Base-by-base conservation (phyloP, 768 basidiomycete species). In the Xerocomellus chrysenteron region DNA sequence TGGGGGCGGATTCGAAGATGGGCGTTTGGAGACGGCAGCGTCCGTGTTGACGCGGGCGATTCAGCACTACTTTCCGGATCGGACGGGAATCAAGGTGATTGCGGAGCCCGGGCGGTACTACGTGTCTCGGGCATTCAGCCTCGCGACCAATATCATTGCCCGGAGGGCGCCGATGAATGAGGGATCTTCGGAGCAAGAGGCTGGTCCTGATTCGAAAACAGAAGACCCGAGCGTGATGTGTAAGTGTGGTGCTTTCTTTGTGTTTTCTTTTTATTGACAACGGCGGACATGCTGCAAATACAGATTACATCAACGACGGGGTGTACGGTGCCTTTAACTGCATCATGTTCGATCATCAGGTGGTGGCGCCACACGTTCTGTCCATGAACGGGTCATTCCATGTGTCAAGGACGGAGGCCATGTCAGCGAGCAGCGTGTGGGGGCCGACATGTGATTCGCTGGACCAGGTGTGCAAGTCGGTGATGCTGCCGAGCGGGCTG, bases 251-350 rank as follows among this genome's bases (percentile, higher is more conserved):
- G 58, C 67, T 67, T 52, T 47, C 9, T 36, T 64, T 54, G 36
- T 33, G 17, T 19, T 17, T 43, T 36, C n/a, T 42, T 42, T 55
- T 56, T 39, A 33, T 37, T 55, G 55, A 41, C 19, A 10, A 35
- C n/a, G 36, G 16, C 32, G 32, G 32, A 32, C 32, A 32, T 32
- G 53, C 2, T 35, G 52, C 47, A 47, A 43, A 53, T 36, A 35
- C 72, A 97, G 94, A 98, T 78, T 98, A 98, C 79, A 94, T 98
- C 82, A 98, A 98, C 76, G 96, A 98, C 72, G 97, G 97, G 43
- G 94, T 99, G 40, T 99, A 99, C 73, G 94, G 96, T 49, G 86
- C 93, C 21, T 94, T 95, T 80, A 94, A 95, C 78, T 94, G 92
- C 76, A 94, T 94, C 74, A 79, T 98, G 68, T 98, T 98, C 74